Conservation (phyloP, 345 rosid genomes). For the Sonneratia alba region DNA sequence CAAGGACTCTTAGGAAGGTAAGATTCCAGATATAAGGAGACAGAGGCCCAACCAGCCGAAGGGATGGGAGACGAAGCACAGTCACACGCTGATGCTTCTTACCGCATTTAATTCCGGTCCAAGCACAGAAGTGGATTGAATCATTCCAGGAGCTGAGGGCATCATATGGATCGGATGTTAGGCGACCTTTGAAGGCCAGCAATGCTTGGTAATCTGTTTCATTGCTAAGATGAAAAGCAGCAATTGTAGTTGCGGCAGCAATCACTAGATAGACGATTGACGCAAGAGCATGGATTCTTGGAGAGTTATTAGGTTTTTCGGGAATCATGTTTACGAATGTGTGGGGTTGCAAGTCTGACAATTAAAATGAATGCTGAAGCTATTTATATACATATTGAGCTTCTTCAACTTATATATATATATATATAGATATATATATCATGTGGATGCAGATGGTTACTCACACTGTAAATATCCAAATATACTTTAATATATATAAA, state of each 20-base stretch:
- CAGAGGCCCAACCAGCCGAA: constrained; percentile 6
- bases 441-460: too few species aligned
- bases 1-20: constrained; percentile 10
- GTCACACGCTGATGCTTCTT: constrained; percentile 9
- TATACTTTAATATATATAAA: too few species aligned
- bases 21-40: constrained; percentile 20
- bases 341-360: too few species aligned
- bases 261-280: background rate
- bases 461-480: too few species aligned
- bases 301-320: background rate
- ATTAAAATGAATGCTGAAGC: too few species aligned
- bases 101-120: constrained; percentile 7
- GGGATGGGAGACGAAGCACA: background rate
- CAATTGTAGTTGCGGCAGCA: background rate
- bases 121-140: constrained; percentile 11
- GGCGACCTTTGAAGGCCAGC: background rate
- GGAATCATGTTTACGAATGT: background rate
- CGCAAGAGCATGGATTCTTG: background rate
- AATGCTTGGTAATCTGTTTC: constrained; percentile 5
- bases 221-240: background rate
- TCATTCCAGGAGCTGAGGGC: constrained; percentile 13
- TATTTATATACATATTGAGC: too few species aligned
- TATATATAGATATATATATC: too few species aligned
- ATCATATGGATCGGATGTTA: constrained; percentile 7
- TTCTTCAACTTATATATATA: too few species aligned